These are phyloP conservation scores for Pseudocohnilembus persalinus DNA, from an alignment of 169 alveolate species.

Conservation along the genomic window DNA sequence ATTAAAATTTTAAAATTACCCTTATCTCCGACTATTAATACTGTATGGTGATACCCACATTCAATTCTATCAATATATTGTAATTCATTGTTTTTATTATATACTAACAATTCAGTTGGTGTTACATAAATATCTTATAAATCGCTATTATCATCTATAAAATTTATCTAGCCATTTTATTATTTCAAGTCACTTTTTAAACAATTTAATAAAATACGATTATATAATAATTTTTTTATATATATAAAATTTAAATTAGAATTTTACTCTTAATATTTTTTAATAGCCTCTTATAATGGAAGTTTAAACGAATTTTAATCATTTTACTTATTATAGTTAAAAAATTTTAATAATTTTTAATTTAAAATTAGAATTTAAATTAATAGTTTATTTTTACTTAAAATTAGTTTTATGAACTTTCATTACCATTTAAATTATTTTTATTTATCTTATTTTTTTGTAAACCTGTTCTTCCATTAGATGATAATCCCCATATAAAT, in stretches of 20 bases:
- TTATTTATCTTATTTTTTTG: not conserved
- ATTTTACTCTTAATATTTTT: not conserved
- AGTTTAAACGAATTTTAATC: too few relatives aligned
- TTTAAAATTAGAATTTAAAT: too few relatives aligned
- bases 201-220: not conserved
- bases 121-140: not conserved
- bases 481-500: constrained; percentile 21
- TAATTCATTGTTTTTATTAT: not conserved
- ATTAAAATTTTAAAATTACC: not conserved
- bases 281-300: not conserved
- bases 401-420: too few relatives aligned
- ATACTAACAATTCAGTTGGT: not conserved
- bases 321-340: too few relatives aligned
- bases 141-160: not conserved
- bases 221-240: too few relatives aligned
- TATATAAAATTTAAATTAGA: too few relatives aligned
- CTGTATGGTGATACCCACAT: constrained; percentile 51
- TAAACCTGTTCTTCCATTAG: constrained; percentile 14
- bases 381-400: too few relatives aligned
- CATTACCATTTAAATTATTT: too few relatives aligned
- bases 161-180: not conserved
- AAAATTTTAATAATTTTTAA: too few relatives aligned
- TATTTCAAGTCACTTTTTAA: not conserved
- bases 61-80: not conserved
- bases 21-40: constrained; percentile 9